phyloP scores from a whole-genome alignment of 2,329 filamentous ascomycete genomes.

The Alternaria viburni region DNA sequence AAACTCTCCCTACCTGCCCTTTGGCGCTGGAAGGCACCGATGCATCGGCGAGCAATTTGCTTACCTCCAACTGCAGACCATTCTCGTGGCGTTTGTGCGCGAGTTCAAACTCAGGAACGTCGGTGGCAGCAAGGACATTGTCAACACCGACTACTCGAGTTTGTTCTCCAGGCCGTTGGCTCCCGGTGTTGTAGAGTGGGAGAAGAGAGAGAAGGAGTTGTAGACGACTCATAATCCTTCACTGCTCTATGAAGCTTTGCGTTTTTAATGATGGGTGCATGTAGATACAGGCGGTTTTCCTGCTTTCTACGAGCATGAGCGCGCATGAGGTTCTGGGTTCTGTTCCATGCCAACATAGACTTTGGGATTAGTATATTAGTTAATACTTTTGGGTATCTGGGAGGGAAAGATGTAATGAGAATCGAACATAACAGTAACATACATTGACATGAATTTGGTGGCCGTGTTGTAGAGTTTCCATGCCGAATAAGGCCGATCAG shows the following conservation, averaged over 20 bases:
- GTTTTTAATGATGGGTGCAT: slow-evolving; percentile 14
- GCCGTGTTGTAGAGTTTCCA: not conserved
- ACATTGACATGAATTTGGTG: not conserved
- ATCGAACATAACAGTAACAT: not conserved
- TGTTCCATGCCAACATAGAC: not conserved
- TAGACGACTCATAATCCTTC: not conserved
- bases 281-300: slow-evolving; percentile 10
- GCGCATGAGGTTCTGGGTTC: not conserved
- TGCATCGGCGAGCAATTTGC: slow-evolving; percentile 98
- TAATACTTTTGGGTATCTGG: not conserved
- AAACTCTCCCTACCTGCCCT: slow-evolving; percentile 88
- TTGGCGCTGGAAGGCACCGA: slow-evolving; percentile 88
- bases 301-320: not conserved
- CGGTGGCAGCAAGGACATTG: slow-evolving; percentile 71
- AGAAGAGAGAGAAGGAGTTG: slow-evolving; percentile 62
- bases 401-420: not conserved
- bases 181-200: slow-evolving; percentile 71
- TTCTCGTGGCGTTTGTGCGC: slow-evolving; percentile 77
- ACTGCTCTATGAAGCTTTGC: not conserved
- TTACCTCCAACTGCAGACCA: slow-evolving; percentile 88
- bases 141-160: slow-evolving; percentile 70
- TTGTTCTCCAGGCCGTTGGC: slow-evolving; percentile 55
- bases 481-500: not conserved
- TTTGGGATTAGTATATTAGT: not conserved
- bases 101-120: slow-evolving; percentile 80